These are phyloP conservation scores for Lodderomyces margitis DNA, from an alignment of 1,139 yeast genomes.

Conservation along the genomic window DNA sequence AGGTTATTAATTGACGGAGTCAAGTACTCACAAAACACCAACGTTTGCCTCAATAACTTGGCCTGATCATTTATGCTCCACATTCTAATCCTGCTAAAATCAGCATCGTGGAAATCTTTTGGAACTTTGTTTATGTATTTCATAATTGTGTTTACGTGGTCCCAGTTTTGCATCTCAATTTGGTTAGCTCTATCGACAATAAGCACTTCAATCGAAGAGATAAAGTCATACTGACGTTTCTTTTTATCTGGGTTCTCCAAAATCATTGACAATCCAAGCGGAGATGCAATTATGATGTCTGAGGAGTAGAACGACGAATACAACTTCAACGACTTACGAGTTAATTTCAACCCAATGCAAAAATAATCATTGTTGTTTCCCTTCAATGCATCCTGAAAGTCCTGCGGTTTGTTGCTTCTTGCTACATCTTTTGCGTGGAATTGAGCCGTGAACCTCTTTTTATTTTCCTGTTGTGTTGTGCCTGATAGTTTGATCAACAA, in stretches of 20 bases:
- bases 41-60: conserved; percentile 69
- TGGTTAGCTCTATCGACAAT: conserved; percentile 84
- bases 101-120: conserved; percentile 74
- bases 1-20: conserved; percentile 82
- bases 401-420: conserved; percentile 70
- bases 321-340: conserved; percentile 80
- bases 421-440: conserved; percentile 59
- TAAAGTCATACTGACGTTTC: conserved; percentile 64
- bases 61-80: conserved; percentile 90
- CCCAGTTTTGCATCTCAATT: conserved; percentile 92
- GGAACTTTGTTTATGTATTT: conserved; percentile 78
- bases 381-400: conserved; percentile 73
- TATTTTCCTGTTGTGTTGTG: conserved; percentile 74
- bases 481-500: conserved; percentile 64
- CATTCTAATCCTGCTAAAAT: conserved; percentile 87
- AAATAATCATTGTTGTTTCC: conserved; percentile 94
- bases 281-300: conserved; percentile 88
- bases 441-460: conserved; percentile 68
- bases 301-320: conserved; percentile 83
- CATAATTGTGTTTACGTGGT: conserved; percentile 71
- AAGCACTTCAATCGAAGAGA: conserved; percentile 82
- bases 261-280: conserved; percentile 83
- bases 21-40: conserved; percentile 67
- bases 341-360: conserved; percentile 83
- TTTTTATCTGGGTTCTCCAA: conserved; percentile 63